Evolutionary conservation across 768 basidiomycete species (phyloP).

Genomic region (Termitomyces sp.): DNA sequence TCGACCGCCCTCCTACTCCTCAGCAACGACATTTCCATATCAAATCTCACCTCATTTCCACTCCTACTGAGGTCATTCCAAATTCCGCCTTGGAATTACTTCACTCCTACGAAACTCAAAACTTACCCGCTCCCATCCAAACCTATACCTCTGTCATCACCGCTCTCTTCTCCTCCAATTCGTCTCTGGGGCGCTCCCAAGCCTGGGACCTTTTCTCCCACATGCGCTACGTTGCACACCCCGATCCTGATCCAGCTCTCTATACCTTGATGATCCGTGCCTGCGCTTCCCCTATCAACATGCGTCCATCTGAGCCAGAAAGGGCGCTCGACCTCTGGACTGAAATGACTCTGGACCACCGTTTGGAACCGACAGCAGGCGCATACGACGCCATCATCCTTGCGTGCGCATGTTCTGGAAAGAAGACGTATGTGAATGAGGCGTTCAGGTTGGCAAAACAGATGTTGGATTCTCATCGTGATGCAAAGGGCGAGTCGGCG

Average conservation of each 20-base stretch:
- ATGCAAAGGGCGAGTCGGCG: constrained; percentile 53
- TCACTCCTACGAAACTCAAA: constrained; percentile 66
- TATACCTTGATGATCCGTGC: constrained; percentile 88
- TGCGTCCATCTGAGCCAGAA: constrained; percentile 71
- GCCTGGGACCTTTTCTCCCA: constrained; percentile 96
- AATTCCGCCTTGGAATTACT: constrained; percentile 62
- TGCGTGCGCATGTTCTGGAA: constrained; percentile 70
- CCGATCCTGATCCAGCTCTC: constrained; percentile 64
- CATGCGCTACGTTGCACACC: constrained; percentile 94
- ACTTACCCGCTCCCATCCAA: constrained; percentile 61
- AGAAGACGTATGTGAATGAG: constrained; percentile 66
- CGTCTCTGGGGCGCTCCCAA: constrained; percentile 58
- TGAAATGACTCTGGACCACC: constrained; percentile 81
- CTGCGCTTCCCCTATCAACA: constrained; percentile 56
- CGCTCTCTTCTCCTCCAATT: constrained; percentile 47
- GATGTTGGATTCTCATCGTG: constrained; percentile 80
- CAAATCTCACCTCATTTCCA: constrained; percentile 56
- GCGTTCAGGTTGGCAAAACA: constrained; percentile 80
- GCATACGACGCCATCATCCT: constrained; percentile 83
- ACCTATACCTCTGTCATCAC: constrained; percentile 72
- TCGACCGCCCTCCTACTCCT: constrained; percentile 43
- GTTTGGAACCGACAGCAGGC: constrained; percentile 56
- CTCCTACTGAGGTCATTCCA: constrained; percentile 48
- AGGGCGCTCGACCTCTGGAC: constrained; percentile 90
- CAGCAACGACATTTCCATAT: constrained; percentile 70